phyloP scores from a whole-genome alignment of 2,329 filamentous ascomycete species.

The Paraphaeosphaeria sporulosa region DNA sequence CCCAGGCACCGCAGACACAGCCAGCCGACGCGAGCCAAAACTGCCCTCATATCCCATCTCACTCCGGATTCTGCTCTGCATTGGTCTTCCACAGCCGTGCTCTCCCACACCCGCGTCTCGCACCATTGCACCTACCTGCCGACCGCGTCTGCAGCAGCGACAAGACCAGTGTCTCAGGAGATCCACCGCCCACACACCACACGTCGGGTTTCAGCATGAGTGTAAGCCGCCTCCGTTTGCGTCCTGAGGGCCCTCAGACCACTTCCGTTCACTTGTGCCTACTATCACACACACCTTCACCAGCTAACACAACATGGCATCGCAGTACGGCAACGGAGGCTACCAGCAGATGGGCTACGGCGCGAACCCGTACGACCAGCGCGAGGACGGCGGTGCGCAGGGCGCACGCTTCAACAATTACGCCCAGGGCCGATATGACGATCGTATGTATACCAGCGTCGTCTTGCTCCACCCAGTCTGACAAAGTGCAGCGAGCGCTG shows the following conservation, averaged over 20 bases:
- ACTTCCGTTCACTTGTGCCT: constrained; percentile 17
- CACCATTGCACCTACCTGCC: constrained; percentile 10
- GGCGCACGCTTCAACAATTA: constrained; percentile 67
- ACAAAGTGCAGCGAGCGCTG: constrained; percentile 52
- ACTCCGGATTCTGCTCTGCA: constrained; percentile 13
- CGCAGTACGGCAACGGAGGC: constrained; percentile 52
- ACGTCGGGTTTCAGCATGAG: constrained; percentile 51
- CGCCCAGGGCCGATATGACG: constrained; percentile 48
- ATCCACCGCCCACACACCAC: constrained; percentile 36
- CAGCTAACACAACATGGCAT: constrained; percentile 28
- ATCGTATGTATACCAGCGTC: constrained; percentile 39
- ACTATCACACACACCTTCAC: constrained; percentile 14
- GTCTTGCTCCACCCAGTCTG: constrained; percentile 31
- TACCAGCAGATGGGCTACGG: constrained; percentile 52
- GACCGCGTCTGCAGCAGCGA: constrained; percentile 22
- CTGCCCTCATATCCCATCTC: constrained; percentile 13
- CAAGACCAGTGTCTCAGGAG: constrained; percentile 45
- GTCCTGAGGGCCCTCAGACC: constrained; percentile 14
- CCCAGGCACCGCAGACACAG: constrained; percentile 13
- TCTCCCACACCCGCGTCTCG: neutral
- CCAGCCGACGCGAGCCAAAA: constrained; percentile 4
- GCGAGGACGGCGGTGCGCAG: constrained; percentile 39
- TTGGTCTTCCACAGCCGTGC: constrained; percentile 12
- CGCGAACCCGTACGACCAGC: constrained; percentile 54
- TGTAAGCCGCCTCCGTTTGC: constrained; percentile 38